These are phyloP conservation scores for Gautieria morchelliformis DNA, from an alignment of 768 basidiomycete species.

Conservation along the genomic window DNA sequence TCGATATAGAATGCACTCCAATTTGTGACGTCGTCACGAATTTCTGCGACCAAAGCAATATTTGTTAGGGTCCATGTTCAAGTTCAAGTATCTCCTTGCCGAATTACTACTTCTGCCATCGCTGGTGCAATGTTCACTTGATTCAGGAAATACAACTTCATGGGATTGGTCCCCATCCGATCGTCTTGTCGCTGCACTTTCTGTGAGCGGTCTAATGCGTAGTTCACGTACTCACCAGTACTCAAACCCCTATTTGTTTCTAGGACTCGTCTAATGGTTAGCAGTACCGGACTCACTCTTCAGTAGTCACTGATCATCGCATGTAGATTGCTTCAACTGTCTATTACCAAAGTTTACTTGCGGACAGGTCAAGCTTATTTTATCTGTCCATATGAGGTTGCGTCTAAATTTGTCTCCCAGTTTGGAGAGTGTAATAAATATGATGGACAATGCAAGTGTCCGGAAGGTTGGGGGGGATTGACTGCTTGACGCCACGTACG, in stretches of 20 bases:
- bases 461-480: slow-evolving; percentile 97
- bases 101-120: neutral
- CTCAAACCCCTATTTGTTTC: neutral
- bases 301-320: neutral
- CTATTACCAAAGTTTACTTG: slow-evolving; percentile 85
- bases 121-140: neutral
- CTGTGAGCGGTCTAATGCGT: neutral
- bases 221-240: neutral
- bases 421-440: slow-evolving; percentile 85
- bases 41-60: too few relatives aligned
- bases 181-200: neutral
- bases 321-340: slow-evolving; percentile 78
- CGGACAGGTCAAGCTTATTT: slow-evolving; percentile 43
- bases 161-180: neutral
- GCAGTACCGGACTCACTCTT: neutral
- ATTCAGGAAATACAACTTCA: neutral
- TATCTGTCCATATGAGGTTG: neutral
- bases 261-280: slow-evolving; percentile 4
- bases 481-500: slow-evolving; percentile 87
- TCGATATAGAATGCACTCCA: neutral
- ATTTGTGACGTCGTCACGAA: neutral
- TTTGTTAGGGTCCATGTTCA: neutral
- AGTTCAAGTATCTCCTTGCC: neutral
- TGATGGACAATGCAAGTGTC: slow-evolving; percentile 94
- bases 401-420: slow-evolving; percentile 11